Evolutionary conservation across 2,329 filamentous ascomycete genomes (phyloP).

Genomic region (Monosporascus sp.): DNA sequence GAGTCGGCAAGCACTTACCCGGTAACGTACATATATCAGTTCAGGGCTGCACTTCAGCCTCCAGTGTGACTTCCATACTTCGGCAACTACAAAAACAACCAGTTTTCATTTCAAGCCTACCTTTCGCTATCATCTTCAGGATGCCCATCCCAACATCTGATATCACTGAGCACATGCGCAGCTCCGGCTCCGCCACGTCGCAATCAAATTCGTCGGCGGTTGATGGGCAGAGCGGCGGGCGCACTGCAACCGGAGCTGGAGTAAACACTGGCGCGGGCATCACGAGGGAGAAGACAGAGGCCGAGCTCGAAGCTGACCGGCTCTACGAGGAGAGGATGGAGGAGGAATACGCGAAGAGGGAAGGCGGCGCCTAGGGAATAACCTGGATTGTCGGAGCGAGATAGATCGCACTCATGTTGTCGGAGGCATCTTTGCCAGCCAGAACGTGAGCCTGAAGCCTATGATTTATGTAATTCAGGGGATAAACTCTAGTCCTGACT

Average conservation of each 20-base stretch:
- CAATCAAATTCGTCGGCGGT: neutral
- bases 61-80: too few species aligned
- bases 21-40: too few species aligned
- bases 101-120: neutral
- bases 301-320: slow-evolving; percentile 43
- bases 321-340: slow-evolving; percentile 48
- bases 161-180: neutral
- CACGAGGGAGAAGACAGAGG: slow-evolving; percentile 42
- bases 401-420: too few species aligned
- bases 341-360: slow-evolving; percentile 51
- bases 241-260: slow-evolving; percentile 34
- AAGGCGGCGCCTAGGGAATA: slow-evolving; percentile 38
- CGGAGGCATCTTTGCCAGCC: too few species aligned
- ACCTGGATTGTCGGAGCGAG: too few species aligned
- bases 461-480: too few species aligned
- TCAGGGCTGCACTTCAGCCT: too few species aligned
- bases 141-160: slow-evolving; percentile 6
- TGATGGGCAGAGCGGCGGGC: neutral
- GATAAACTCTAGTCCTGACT: too few species aligned
- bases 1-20: too few species aligned
- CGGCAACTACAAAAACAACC: neutral
- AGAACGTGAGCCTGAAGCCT: too few species aligned
- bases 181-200: neutral
- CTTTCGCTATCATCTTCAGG: too few species aligned
- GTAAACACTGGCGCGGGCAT: slow-evolving; percentile 43